These are phyloP conservation scores for Phragmites australis DNA, from an alignment of 176 grass and related monocot species.

Conservation along the genomic window DNA sequence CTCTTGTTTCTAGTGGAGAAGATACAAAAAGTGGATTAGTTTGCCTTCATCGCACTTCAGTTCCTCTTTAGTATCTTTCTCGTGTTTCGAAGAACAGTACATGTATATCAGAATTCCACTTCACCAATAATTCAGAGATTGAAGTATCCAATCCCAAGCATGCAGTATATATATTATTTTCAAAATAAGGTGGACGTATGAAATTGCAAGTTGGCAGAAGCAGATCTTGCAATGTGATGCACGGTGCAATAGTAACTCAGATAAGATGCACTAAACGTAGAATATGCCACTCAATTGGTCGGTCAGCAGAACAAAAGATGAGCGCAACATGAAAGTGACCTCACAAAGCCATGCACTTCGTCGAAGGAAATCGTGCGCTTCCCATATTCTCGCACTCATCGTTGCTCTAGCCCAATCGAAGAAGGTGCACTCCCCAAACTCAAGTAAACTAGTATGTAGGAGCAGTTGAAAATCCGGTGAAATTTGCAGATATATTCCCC, in stretches of 20 bases:
- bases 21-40: conserved; percentile 20
- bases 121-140: not conserved
- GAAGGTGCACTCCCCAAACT: no score
- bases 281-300: conserved; percentile 39
- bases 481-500: not conserved
- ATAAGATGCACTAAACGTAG: conserved; percentile 36
- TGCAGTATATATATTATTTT: no score
- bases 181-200: no score
- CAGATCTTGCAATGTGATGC: conserved; percentile 23
- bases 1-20: conserved; percentile 19
- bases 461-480: not conserved
- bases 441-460: no score
- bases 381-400: not conserved
- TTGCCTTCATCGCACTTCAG: conserved; percentile 37
- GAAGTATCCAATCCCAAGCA: no score
- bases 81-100: conserved; percentile 17
- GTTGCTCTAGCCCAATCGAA: no score
- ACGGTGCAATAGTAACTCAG: conserved; percentile 15
- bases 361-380: not conserved
- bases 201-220: conserved; percentile 21
- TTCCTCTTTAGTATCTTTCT: conserved; percentile 23
- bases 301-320: conserved; percentile 44
- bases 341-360: conserved; percentile 15
- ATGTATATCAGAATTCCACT: not conserved
- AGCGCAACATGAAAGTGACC: conserved; percentile 40